phyloP scores from a whole-genome alignment of 352 stramenopile species.

The Thalassiosira exigua region DNA sequence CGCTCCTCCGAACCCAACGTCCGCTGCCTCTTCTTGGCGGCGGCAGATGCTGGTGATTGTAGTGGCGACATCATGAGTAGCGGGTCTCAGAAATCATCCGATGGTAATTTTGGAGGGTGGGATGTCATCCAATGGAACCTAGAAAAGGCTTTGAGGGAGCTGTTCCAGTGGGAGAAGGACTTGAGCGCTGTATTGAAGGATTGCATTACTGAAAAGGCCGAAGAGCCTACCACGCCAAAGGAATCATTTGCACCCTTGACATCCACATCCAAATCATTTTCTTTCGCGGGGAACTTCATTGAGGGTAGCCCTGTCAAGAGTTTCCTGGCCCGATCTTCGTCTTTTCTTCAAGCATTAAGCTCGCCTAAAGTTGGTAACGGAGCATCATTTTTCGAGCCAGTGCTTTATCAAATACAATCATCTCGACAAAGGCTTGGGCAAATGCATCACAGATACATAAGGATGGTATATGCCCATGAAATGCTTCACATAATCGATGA shows the following conservation, averaged over 20 bases:
- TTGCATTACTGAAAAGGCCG: neutral
- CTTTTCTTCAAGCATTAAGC: constrained; percentile 2
- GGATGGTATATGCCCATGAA: constrained; percentile 61
- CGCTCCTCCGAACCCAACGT: constrained; percentile 50
- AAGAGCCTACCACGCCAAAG: neutral
- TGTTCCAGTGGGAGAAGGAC: constrained; percentile 34
- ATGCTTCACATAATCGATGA: constrained; percentile 45
- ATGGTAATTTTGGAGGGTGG: constrained; percentile 47
- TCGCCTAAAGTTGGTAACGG: neutral
- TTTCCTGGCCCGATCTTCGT: constrained; percentile 4
- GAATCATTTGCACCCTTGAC: neutral
- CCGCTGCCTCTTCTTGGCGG: constrained; percentile 46
- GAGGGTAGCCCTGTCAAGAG: neutral
- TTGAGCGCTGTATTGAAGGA: constrained; percentile 2
- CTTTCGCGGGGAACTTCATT: neutral
- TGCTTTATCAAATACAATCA: constrained; percentile 49
- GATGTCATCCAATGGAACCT: constrained; percentile 56
- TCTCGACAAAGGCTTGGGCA: constrained; percentile 31
- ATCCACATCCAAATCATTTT: constrained; percentile 19
- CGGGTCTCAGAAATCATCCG: neutral
- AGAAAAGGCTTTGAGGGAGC: constrained; percentile 32
- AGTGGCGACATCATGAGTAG: neutral
- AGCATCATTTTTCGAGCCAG: constrained; percentile 43
- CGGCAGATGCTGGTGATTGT: constrained; percentile 54
- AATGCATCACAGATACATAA: constrained; percentile 33